Evolutionary conservation across 2,329 filamentous ascomycete species (phyloP).

Genomic region (Colletotrichum sp.): DNA sequence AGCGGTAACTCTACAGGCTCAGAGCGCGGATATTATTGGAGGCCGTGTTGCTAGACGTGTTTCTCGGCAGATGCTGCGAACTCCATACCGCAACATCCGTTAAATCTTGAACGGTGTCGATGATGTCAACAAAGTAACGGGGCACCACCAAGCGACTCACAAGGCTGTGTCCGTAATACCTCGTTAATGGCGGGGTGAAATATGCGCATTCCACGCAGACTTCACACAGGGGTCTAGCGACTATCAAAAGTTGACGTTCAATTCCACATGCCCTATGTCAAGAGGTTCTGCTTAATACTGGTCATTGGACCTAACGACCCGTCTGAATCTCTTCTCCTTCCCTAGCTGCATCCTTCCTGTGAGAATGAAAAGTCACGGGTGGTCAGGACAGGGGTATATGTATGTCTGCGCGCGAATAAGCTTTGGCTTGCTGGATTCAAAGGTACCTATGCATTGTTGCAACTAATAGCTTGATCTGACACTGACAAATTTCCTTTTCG

Average conservation of each 20-base stretch:
- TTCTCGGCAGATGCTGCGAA: not conserved
- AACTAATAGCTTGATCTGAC: not conserved
- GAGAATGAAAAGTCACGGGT: slow-evolving; percentile 7
- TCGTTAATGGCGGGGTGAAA: not conserved
- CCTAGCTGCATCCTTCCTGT: not conserved
- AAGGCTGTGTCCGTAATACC: not conserved
- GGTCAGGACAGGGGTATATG: not conserved
- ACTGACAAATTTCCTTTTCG: not conserved
- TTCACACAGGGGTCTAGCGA: not conserved
- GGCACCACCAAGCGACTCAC: not conserved
- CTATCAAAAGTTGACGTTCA: not conserved
- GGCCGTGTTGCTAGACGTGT: not conserved
- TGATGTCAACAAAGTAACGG: not conserved
- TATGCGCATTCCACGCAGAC: not conserved
- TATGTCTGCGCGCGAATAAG: not conserved
- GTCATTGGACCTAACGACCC: not conserved
- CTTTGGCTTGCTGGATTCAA: not conserved
- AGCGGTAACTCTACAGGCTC: not conserved
- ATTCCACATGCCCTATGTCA: not conserved
- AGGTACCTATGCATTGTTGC: not conserved
- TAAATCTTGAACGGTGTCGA: not conserved
- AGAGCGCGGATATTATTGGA: not conserved
- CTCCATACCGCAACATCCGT: not conserved
- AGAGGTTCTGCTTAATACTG: not conserved
- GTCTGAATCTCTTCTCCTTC: not conserved